Evolutionary conservation across 83 land plant genomes (phyloP).

Genomic region (Picea engelmannii): DNA sequence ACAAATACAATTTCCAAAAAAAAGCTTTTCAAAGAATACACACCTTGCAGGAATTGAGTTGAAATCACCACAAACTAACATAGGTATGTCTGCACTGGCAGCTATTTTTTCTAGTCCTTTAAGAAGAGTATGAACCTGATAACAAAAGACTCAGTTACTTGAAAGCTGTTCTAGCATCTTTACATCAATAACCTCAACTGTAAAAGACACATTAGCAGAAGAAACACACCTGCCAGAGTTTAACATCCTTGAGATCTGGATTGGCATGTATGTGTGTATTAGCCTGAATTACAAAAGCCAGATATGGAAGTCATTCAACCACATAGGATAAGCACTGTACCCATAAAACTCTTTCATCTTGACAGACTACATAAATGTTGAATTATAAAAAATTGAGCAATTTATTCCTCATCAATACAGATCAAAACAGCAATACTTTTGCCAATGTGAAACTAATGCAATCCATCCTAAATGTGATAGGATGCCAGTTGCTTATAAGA

Average conservation of each 20-base stretch:
- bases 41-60: constrained; percentile 96
- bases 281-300: constrained; percentile 57
- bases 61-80: constrained; percentile 99
- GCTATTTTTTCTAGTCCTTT: constrained; percentile 98
- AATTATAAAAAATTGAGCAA: background rate
- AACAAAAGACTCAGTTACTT: background rate
- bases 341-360: background rate
- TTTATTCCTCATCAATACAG: background rate
- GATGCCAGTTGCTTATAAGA: background rate
- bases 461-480: background rate
- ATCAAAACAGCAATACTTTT: no score
- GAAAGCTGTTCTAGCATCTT: background rate
- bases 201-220: background rate
- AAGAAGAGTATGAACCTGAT: constrained; percentile 90
- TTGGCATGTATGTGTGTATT: constrained; percentile 95
- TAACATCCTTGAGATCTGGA: constrained; percentile 96
- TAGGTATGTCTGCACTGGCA: constrained; percentile 96
- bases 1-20: background rate
- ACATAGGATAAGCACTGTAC: background rate
- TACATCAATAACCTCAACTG: background rate
- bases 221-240: constrained; percentile 92
- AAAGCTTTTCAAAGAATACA: background rate
- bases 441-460: background rate
- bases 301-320: background rate
- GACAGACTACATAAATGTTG: background rate